These are phyloP conservation scores for Boletus sp. DNA, from an alignment of 768 basidiomycete genomes.

Conservation along the genomic window DNA sequence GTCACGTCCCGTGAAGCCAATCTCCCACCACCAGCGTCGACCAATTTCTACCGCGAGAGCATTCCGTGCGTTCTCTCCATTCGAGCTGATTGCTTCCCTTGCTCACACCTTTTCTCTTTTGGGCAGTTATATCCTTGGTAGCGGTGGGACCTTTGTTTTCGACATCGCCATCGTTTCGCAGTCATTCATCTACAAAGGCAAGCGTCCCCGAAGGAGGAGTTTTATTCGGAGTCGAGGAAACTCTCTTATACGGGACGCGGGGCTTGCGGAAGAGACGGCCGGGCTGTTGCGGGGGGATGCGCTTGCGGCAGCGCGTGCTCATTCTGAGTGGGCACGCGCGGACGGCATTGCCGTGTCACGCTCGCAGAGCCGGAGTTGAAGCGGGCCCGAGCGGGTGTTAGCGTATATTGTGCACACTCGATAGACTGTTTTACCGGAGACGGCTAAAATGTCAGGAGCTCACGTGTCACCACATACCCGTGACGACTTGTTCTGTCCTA, in stretches of 20 bases:
- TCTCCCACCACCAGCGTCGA: slow-evolving; percentile 57
- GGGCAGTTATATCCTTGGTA: slow-evolving; percentile 81
- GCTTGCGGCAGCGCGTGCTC: slow-evolving; percentile 28
- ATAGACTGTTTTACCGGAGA: not conserved
- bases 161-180: slow-evolving; percentile 91
- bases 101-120: not conserved
- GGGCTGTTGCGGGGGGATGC: slow-evolving; percentile 47
- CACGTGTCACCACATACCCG: slow-evolving; percentile 11
- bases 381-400: not conserved
- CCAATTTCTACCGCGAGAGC: slow-evolving; percentile 72
- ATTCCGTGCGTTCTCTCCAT: slow-evolving; percentile 63
- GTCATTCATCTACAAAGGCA: slow-evolving; percentile 70
- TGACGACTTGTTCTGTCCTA: not conserved
- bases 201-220: slow-evolving; percentile 34
- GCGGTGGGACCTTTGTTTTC: slow-evolving; percentile 89
- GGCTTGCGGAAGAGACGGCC: slow-evolving; percentile 47
- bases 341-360: slow-evolving; percentile 21
- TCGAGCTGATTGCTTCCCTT: not conserved
- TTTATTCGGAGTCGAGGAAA: slow-evolving; percentile 26
- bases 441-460: slow-evolving; percentile 6
- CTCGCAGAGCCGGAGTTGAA: slow-evolving; percentile 40
- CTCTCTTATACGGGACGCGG: slow-evolving; percentile 26
- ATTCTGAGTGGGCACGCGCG: slow-evolving; percentile 25
- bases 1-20: slow-evolving; percentile 67
- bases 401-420: not conserved